Evolutionary conservation across 2,329 filamentous ascomycete genomes (phyloP), one percentile per base, ranked within the genome.

Genomic region (Phyllosticta citribraziliensis): DNA sequence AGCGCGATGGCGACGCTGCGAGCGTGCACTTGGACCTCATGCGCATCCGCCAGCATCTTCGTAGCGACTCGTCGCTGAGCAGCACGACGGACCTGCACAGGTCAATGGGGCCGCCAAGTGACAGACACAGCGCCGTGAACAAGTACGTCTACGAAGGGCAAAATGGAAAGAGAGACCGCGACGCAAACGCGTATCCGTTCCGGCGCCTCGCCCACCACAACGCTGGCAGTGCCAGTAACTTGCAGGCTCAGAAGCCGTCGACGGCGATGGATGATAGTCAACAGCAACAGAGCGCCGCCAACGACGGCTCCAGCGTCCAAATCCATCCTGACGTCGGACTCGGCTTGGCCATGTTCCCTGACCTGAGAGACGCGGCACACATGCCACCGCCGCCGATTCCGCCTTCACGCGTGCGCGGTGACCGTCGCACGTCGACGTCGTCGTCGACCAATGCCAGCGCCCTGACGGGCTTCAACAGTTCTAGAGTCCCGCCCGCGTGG

Each of bases 11-110:
- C 9, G 59, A 61, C 35, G 47, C 54, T 25, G 55, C 27, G 5
- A 56, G 54, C 33, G 67, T 78, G 2, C 76, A 78, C 62, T 69
- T 79, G 1, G 67, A 75, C 56, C 73, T 70, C 33, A 78, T 78
- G 76, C 70, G 73, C 12, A 78, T 79, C 27, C 76, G 74, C 2
- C 73, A 76, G 57, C 76, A 77, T 65, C 66, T 79, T 14, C 75
- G 76, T 6, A 77, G 74, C 6, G 71, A 71, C 17, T 57, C 54
- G 14, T 55, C 53, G 11, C n/a, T 56, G 17, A 47, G 40, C 14
- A 47, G 40, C 40, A 47, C 35, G 11, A 40, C 14, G 40, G 40
- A 47, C 40, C 17, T n/a, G n/a, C 40, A 47, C 14, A 47, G 17
- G 17, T 47, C 40, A 47, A 8, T 47, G 3, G 40, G 40, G 6